These are phyloP conservation scores for Ceratocystis ficicola DNA, from an alignment of 2,329 filamentous ascomycete species.

Conservation along the genomic window DNA sequence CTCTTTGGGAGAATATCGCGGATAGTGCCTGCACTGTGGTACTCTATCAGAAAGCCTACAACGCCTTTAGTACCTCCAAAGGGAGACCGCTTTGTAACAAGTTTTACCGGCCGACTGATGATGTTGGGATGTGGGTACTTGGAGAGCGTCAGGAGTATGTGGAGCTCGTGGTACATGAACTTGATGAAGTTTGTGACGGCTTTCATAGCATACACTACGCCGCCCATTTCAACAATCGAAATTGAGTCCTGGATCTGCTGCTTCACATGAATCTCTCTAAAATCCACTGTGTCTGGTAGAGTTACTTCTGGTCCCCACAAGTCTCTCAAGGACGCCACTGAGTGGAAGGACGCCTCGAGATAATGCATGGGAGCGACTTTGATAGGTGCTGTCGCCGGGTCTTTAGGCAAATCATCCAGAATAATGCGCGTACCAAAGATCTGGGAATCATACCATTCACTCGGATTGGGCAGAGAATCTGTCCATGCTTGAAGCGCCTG, in stretches of 20 bases:
- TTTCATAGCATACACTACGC: slow-evolving; percentile 43
- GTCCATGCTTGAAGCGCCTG: slow-evolving; percentile 44
- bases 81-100: slow-evolving; percentile 43
- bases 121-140: slow-evolving; percentile 38
- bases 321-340: slow-evolving; percentile 32
- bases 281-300: slow-evolving; percentile 39
- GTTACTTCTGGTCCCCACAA: slow-evolving; percentile 35
- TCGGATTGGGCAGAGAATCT: slow-evolving; percentile 26
- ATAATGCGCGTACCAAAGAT: slow-evolving; percentile 49
- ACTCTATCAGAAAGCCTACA: slow-evolving; percentile 45
- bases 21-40: slow-evolving; percentile 42
- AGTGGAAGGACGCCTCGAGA: slow-evolving; percentile 42
- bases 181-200: slow-evolving; percentile 45
- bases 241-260: slow-evolving; percentile 48
- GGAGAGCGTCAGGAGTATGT: slow-evolving; percentile 40
- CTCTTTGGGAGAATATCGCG: slow-evolving; percentile 44
- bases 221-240: slow-evolving; percentile 39
- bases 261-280: slow-evolving; percentile 39
- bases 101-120: slow-evolving; percentile 39
- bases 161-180: slow-evolving; percentile 50
- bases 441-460: slow-evolving; percentile 33
- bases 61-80: slow-evolving; percentile 46
- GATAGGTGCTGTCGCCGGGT: slow-evolving; percentile 37
- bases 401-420: slow-evolving; percentile 38
- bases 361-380: slow-evolving; percentile 39